Conservation (phyloP, 2,329 filamentous ascomycete genomes). For the Zasmidium cellare region DNA sequence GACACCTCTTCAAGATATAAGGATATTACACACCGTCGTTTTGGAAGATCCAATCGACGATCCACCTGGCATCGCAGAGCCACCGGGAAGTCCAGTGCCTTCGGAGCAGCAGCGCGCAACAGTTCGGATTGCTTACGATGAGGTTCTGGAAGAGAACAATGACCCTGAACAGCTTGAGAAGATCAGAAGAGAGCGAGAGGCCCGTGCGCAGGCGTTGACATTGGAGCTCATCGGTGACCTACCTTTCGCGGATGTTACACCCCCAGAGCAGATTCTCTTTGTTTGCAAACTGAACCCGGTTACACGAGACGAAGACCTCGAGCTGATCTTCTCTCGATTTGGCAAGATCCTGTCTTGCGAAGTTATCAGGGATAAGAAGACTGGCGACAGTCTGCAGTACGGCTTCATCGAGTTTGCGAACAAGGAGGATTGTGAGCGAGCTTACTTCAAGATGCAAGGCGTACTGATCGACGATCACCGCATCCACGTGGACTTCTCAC, state of each 20-base stretch:
- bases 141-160: conserved; percentile 73
- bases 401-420: conserved; percentile 97
- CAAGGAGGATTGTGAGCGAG: conserved; percentile 87
- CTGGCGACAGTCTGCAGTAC: conserved; percentile 93
- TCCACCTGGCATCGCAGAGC: conserved; percentile 72
- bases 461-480: conserved; percentile 95
- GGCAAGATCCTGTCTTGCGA: conserved; percentile 94
- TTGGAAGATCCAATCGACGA: conserved; percentile 92
- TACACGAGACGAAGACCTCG: conserved; percentile 88
- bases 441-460: conserved; percentile 98
- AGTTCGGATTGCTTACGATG: conserved; percentile 87
- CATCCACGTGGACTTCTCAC: conserved; percentile 98
- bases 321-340: conserved; percentile 95
- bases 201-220: conserved; percentile 88
- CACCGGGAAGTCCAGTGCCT: conserved; percentile 76
- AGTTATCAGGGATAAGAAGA: conserved; percentile 90
- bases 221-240: conserved; percentile 97
- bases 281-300: conserved; percentile 98
- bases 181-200: conserved; percentile 81
- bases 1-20: conserved; percentile 87
- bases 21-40: conserved; percentile 87
- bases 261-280: conserved; percentile 94
- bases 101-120: conserved; percentile 85
- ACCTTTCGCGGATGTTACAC: conserved; percentile 95
- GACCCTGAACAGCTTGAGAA: conserved; percentile 81